Base-by-base conservation (phyloP, 306 rosid genomes). In the Casuarina equisetifolia region DNA sequence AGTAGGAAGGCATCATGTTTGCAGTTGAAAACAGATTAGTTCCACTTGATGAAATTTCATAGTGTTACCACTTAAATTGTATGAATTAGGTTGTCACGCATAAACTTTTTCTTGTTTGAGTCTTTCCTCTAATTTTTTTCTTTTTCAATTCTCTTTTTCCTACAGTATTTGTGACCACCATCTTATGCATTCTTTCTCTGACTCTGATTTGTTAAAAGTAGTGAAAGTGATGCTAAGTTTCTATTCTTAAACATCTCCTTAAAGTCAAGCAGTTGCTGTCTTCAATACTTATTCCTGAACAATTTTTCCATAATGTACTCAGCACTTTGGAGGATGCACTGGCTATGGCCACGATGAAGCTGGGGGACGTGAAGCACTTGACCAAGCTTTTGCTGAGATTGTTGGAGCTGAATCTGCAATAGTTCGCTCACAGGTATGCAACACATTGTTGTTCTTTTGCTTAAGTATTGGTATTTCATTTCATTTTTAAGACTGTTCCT, bases 341-440 rank as follows among this genome's bases (percentile, higher is more conserved):
- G 98, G 98, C 74, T 94, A 94, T 90, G 98, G 98, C 73, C 98
- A 94, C 45, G 98, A 94, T 78, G 98, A 94, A 86, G 94, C 94
- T 51, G 98, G 98, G 78, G 98, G 98, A 1, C 97, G 98, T 12
- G 97, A 80, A 70, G 98, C 97, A 46, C 97, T 94, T 80, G 98
- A 94, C 81, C 93, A 83, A 35, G 96, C 85, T 74, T 94, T 94
- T 88, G 92, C 98, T n/a, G 91, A 90, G 79, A 94, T 94, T 51
- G 82, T 94, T 82, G 97, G 98, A 55, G 91, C 98, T 9, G 97
- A 94, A 80, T 90, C 97, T 42, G 96, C 98, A 16, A 86, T 92
- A 70, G 96, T 94, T 81, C 97, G 97, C 61, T 91, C 98, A 52
- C 97, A 94, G 98, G 98, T 94, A 76, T 74, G 72, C 53, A 43